Percentiles rank a stretch among this genome's conserved stretches.
phyloP scores from a whole-genome alignment of 495 filamentous ascomycete species.

The Penicillium antarcticum region DNA sequence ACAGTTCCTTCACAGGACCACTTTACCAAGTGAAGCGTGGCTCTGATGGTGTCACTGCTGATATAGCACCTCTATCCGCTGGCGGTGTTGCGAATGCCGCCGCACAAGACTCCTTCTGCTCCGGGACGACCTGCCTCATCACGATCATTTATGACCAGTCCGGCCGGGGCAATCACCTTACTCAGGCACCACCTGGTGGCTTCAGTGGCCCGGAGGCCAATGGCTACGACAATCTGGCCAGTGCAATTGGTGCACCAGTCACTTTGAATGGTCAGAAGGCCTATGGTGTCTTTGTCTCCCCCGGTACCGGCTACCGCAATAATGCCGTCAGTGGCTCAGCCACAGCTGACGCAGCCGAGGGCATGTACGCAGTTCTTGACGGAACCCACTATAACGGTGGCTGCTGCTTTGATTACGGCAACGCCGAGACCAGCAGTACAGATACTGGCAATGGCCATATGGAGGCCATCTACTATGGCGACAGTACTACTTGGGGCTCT shows the following conservation, averaged over 20 bases:
- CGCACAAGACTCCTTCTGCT: conserved; percentile 56
- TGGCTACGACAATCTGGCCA: conserved; percentile 54
- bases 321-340: conserved; percentile 47
- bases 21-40: conserved; percentile 55
- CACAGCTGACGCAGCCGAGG: conserved; percentile 50
- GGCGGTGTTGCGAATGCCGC: conserved; percentile 56
- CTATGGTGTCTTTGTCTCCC: conserved; percentile 56
- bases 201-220: conserved; percentile 49
- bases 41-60: conserved; percentile 45
- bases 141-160: conserved; percentile 60
- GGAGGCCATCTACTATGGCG: conserved; percentile 60
- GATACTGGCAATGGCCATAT: conserved; percentile 59
- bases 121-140: conserved; percentile 55
- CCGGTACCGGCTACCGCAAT: conserved; percentile 54
- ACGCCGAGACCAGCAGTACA: conserved; percentile 50
- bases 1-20: conserved; percentile 44
- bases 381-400: conserved; percentile 55
- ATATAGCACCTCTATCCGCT: conserved; percentile 45
- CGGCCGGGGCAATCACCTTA: conserved; percentile 54
- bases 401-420: conserved; percentile 63
- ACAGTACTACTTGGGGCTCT: conserved; percentile 44
- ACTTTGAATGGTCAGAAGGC: conserved; percentile 55
- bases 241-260: conserved; percentile 55
- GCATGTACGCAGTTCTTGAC: conserved; percentile 59
- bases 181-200: conserved; percentile 52